These are phyloP conservation scores for Skeletonema costatum DNA, from an alignment of 108 stramenopile species.

Conservation along the genomic window DNA sequence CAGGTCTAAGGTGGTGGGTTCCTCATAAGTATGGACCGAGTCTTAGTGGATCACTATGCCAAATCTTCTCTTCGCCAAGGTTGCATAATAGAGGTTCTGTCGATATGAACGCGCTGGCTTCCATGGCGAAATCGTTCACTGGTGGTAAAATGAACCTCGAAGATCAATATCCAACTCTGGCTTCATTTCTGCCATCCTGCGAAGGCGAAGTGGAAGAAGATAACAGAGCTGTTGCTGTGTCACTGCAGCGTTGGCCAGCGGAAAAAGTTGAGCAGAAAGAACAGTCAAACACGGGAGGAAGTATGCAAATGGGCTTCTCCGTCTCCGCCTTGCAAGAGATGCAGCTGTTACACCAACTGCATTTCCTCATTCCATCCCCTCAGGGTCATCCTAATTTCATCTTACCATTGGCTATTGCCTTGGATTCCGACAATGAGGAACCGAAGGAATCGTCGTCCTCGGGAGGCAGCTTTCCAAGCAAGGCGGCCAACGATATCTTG, in stretches of 20 bases:
- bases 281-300: constrained; percentile 38
- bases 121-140: constrained; percentile 56
- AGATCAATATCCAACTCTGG: constrained; percentile 57
- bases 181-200: constrained; percentile 23
- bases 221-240: constrained; percentile 61
- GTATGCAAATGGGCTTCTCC: constrained; percentile 73
- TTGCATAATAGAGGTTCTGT: constrained; percentile 30
- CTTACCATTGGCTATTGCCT: constrained; percentile 76
- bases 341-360: constrained; percentile 77
- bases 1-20: constrained; percentile 87
- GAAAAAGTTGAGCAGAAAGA: constrained; percentile 77
- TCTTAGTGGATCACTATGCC: constrained; percentile 69
- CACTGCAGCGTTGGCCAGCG: constrained; percentile 86
- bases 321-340: constrained; percentile 85
- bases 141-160: constrained; percentile 47
- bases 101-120: constrained; percentile 44
- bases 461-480: constrained; percentile 29
- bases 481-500: constrained; percentile 69
- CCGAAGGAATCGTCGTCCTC: constrained; percentile 20
- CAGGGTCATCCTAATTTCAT: constrained; percentile 88
- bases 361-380: constrained; percentile 75
- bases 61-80: constrained; percentile 58
- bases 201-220: constrained; percentile 23
- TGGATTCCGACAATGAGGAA: constrained; percentile 50
- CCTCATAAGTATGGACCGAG: constrained; percentile 70